Conservation (phyloP, 2,329 filamentous ascomycete species). For the Metarhizium album region DNA sequence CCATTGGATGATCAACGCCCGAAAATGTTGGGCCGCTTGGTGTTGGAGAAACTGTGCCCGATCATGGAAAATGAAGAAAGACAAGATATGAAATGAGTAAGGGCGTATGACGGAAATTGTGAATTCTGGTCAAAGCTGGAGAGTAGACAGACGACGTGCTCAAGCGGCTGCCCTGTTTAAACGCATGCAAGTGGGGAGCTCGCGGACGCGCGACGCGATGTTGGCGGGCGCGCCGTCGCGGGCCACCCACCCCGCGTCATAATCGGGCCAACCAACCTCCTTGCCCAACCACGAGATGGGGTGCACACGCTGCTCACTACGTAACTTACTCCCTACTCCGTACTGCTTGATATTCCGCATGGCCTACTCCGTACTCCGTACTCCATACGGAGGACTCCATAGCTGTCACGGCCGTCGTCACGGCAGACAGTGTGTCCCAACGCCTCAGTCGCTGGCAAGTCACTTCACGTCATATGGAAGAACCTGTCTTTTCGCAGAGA, state of each 20-base stretch:
- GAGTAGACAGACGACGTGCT: neutral
- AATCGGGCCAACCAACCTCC: neutral
- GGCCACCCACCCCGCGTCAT: constrained; percentile 2
- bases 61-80: neutral
- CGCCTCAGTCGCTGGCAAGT: too few relatives aligned
- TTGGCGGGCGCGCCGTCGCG: constrained; percentile 12
- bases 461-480: neutral
- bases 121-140: neutral
- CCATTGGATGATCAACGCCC: constrained; percentile 26
- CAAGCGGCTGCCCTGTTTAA: constrained; percentile 7
- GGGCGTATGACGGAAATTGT: neutral
- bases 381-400: too few relatives aligned
- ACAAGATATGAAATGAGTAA: neutral
- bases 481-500: neutral
- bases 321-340: too few relatives aligned
- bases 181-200: constrained; percentile 15
- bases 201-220: constrained; percentile 21
- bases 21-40: neutral
- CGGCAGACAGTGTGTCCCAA: too few relatives aligned
- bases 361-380: too few relatives aligned
- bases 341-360: neutral
- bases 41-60: neutral
- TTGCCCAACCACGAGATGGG: neutral
- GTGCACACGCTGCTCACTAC: too few relatives aligned
- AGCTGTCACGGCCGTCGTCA: too few relatives aligned